A percentile compares a stretch with the other conserved stretches of the same genome.
These are phyloP conservation scores for Boletus reticuloceps DNA, from an alignment of 768 basidiomycete species.

Conservation along the genomic window DNA sequence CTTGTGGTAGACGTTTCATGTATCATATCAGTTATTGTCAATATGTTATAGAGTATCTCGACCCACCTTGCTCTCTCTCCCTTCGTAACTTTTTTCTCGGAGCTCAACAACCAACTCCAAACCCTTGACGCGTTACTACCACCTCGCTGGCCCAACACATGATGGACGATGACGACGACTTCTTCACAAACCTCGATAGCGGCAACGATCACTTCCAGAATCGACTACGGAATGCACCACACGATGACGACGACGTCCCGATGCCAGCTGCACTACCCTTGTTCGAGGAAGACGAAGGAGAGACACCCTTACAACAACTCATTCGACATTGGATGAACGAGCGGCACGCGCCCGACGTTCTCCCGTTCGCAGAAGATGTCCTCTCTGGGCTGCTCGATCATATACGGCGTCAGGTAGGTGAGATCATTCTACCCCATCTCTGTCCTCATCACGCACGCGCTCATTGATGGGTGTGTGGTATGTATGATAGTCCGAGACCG, in stretches of 20 bases:
- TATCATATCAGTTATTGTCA: slow-evolving; percentile 10
- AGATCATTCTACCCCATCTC: background rate
- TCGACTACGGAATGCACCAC: slow-evolving; percentile 37
- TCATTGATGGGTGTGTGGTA: background rate
- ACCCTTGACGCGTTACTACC: too few relatives aligned
- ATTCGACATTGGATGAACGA: slow-evolving; percentile 88
- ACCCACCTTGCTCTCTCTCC: too few relatives aligned
- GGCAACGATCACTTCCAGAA: slow-evolving; percentile 27
- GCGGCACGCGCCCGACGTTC: slow-evolving; percentile 74
- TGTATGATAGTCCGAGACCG: slow-evolving; percentile 63
- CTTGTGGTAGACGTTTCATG: background rate
- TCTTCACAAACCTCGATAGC: slow-evolving; percentile 27
- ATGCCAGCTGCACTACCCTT: slow-evolving; percentile 29
- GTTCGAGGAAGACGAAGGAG: slow-evolving; percentile 38
- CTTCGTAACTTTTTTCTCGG: too few relatives aligned
- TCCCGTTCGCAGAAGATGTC: slow-evolving; percentile 69
- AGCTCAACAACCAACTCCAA: too few relatives aligned
- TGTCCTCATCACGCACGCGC: background rate
- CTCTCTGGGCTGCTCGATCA: slow-evolving; percentile 69
- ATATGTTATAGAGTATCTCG: background rate
- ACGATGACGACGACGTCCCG: slow-evolving; percentile 23
- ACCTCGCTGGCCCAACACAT: background rate
- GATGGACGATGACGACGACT: slow-evolving; percentile 26
- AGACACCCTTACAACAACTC: slow-evolving; percentile 65
- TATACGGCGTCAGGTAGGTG: slow-evolving; percentile 75